phyloP scores from a whole-genome alignment of 208 protist species.

The Histomonas meleagridis region DNA sequence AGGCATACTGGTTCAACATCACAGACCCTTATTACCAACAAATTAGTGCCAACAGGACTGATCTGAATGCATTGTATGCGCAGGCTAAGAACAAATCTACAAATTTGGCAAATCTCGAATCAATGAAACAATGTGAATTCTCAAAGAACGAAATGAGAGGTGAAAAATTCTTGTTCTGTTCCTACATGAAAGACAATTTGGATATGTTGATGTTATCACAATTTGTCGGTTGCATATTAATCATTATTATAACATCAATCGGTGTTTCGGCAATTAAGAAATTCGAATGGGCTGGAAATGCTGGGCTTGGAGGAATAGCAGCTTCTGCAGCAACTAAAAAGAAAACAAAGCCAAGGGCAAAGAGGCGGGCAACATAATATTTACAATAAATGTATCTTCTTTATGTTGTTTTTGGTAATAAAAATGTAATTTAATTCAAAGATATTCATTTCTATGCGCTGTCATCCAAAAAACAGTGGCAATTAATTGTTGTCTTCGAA shows the following conservation, averaged over 20 bases:
- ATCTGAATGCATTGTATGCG: background rate
- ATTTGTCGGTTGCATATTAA: background rate
- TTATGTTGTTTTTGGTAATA: no score
- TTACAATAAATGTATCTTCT: no score
- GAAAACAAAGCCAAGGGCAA: no score
- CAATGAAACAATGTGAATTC: background rate
- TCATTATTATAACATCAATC: background rate
- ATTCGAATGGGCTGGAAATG: background rate
- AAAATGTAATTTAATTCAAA: no score
- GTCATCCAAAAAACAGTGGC: no score
- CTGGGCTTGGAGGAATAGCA: background rate
- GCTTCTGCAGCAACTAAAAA: no score
- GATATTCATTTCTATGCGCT: no score
- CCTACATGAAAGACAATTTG: constrained; percentile 4
- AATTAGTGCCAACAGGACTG: background rate
- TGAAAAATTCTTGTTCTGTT: background rate
- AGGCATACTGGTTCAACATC: background rate
- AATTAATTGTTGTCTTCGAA: no score
- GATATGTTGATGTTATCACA: background rate
- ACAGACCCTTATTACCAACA: background rate
- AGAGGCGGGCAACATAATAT: no score
- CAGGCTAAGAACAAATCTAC: no score
- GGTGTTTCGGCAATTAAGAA: constrained; percentile 9
- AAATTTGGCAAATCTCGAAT: background rate
- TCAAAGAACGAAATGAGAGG: background rate